phyloP scores from a whole-genome alignment of 139 green algal species.

The Gonium pectorale region DNA sequence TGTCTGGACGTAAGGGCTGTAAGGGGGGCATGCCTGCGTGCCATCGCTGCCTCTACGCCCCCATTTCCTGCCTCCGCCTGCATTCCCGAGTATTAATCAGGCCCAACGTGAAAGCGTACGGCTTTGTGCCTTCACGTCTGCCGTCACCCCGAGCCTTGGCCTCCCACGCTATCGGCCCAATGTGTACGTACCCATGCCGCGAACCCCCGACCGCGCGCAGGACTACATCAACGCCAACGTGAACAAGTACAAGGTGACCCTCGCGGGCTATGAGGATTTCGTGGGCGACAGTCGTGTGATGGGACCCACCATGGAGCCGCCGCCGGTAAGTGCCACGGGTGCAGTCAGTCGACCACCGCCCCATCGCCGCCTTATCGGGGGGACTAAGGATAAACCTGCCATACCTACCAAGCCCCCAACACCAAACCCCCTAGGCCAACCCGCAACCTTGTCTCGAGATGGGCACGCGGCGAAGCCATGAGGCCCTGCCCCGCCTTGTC shows the following conservation, averaged over 20 bases:
- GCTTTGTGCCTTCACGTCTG: too few species aligned
- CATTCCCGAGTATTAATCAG: too few species aligned
- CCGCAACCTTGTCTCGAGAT: too few species aligned
- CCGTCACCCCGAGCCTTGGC: too few species aligned
- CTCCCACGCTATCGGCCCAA: neutral
- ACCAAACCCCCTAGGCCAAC: neutral
- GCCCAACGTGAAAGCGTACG: too few species aligned
- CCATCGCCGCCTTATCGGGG: neutral
- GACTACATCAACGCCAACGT: constrained; percentile 54
- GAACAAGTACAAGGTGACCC: constrained; percentile 37
- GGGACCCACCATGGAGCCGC: constrained; percentile 21
- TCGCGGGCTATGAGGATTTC: constrained; percentile 23
- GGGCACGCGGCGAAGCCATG: too few species aligned
- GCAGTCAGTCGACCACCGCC: neutral
- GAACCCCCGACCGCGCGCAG: neutral
- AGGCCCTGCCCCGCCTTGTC: too few species aligned
- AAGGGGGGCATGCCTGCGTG: neutral
- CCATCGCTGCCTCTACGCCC: neutral
- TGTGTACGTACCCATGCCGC: neutral
- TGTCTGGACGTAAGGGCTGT: neutral
- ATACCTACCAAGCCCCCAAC: neutral
- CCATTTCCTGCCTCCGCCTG: neutral
- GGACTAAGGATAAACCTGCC: too few species aligned
- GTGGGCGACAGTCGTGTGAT: constrained; percentile 29
- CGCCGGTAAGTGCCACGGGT: neutral